Conservation (phyloP, 306 rosid species). For the Citrullus colocynthis region DNA sequence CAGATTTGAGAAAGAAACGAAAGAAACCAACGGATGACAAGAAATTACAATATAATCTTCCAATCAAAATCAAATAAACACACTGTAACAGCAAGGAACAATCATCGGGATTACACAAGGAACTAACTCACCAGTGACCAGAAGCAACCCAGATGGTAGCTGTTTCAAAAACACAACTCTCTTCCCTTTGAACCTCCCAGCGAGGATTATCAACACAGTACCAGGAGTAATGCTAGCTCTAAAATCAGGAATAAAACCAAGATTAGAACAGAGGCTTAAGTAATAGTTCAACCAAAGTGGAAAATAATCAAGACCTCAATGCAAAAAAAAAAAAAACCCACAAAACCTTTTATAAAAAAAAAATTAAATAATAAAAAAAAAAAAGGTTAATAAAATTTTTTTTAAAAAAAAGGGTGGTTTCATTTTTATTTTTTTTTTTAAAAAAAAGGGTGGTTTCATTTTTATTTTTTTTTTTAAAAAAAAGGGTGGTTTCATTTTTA, state of each 20-base stretch:
- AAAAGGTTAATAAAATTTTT: no score
- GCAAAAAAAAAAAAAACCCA: no score
- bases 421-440: no score
- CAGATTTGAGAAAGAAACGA: not conserved
- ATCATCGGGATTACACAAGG: not conserved
- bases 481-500: no score
- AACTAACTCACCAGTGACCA: constrained; percentile 42
- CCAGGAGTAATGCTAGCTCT: constrained; percentile 60
- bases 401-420: no score
- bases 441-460: no score
- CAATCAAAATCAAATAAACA: not conserved
- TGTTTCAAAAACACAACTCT: constrained; percentile 62
- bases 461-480: no score
- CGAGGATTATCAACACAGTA: constrained; percentile 50
- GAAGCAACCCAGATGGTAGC: constrained; percentile 62
- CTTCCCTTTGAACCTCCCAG: constrained; percentile 69
- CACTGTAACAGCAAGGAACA: not conserved
- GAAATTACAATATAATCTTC: not conserved
- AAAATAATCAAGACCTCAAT: not conserved
- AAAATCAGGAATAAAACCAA: not conserved
- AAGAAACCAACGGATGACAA: not conserved
- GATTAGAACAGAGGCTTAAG: not conserved
- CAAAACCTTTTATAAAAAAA: no score
- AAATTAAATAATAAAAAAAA: no score
- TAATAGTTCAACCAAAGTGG: not conserved